phyloP scores from a whole-genome alignment of 75 land plant genomes.

The Adiantum capillusveneris region DNA sequence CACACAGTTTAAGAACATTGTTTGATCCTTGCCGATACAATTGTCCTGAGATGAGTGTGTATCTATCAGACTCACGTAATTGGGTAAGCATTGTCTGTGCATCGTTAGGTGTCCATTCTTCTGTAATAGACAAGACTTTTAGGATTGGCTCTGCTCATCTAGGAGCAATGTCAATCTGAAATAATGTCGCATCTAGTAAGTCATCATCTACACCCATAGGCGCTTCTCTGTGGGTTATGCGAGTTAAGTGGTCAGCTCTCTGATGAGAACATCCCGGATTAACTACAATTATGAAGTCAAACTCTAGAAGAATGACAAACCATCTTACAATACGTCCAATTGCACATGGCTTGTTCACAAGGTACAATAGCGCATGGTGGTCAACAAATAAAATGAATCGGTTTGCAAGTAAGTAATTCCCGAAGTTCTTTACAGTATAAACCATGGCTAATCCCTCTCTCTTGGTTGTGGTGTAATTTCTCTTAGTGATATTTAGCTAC shows the following conservation, averaged over 20 bases:
- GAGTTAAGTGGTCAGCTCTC: conserved; percentile 6
- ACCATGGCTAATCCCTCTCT: conserved; percentile 14
- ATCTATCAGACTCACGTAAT: no score
- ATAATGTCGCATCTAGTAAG: conserved; percentile 6
- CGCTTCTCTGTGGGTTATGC: not conserved
- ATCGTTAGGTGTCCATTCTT: no score
- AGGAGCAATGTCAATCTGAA: not conserved
- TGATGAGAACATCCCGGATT: conserved; percentile 9
- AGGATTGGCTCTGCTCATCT: not conserved
- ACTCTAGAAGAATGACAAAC: conserved; percentile 11
- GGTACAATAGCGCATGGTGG: conserved; percentile 10
- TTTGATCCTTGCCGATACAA: no score
- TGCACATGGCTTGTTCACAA: conserved; percentile 3
- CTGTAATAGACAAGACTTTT: no score
- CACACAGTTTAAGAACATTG: no score
- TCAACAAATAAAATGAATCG: conserved; percentile 7
- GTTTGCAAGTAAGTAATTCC: conserved; percentile 14
- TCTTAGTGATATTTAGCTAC: not conserved
- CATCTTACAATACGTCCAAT: conserved; percentile 6
- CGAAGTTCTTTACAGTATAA: conserved; percentile 7
- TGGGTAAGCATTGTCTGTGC: no score
- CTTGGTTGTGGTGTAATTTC: conserved; percentile 8
- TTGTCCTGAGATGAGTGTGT: no score
- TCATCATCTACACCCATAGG: conserved; percentile 7
- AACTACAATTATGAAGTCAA: conserved; percentile 5